Conservation (phyloP, 176 grass and related monocot species). For the Urochloa ruziziensis region DNA sequence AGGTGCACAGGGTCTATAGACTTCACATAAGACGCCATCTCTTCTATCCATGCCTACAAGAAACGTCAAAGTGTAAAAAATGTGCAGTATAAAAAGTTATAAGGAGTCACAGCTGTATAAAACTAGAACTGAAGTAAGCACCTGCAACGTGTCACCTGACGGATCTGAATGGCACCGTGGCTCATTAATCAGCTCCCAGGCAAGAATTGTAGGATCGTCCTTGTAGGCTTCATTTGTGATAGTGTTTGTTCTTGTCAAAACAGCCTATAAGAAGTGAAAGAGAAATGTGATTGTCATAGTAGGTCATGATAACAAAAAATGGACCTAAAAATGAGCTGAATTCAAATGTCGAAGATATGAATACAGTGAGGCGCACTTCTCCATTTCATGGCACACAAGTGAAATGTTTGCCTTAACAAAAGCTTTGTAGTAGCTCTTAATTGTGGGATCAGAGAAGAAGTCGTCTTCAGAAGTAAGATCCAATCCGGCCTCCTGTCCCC, state of each 20-base stretch:
- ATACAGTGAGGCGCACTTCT: neutral
- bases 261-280: conserved; percentile 46
- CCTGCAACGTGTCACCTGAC: conserved; percentile 70
- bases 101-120: neutral
- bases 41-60: conserved; percentile 83
- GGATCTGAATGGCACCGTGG: conserved; percentile 74
- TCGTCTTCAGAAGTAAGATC: conserved; percentile 60
- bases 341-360: neutral
- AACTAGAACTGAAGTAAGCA: conserved; percentile 19
- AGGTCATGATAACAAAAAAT: no score
- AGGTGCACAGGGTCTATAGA: conserved; percentile 62
- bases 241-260: conserved; percentile 72
- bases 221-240: conserved; percentile 73
- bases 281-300: no score
- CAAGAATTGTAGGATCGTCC: conserved; percentile 80
- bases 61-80: neutral
- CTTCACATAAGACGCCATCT: conserved; percentile 76
- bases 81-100: neutral
- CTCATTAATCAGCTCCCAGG: conserved; percentile 92
- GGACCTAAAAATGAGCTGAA: neutral
- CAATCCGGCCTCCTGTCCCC: conserved; percentile 56
- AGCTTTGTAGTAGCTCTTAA: conserved; percentile 82
- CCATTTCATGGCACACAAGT: neutral
- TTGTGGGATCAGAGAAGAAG: conserved; percentile 69
- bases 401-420: conserved; percentile 58